Evolutionary conservation across 768 basidiomycete genomes (phyloP), one percentile per base, ranked within the genome.

Genomic region (Podaxis pistillaris): DNA sequence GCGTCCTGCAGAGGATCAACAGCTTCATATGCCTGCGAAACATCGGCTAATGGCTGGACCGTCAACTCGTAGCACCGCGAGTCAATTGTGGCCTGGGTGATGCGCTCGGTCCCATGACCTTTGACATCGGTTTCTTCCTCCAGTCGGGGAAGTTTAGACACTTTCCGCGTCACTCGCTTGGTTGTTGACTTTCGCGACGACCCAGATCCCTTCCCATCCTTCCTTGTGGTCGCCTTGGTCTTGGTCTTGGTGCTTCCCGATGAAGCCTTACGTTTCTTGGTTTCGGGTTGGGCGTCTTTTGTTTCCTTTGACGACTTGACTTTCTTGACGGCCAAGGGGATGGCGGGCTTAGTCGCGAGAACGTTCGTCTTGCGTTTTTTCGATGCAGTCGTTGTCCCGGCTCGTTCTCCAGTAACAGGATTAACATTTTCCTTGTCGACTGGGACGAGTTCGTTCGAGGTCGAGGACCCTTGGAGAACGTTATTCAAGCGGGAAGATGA

Each of bases 21-120:
- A 64, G 56, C 74, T 53, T 87, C 86, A 69, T 89, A 91, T 0
- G 91, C 91, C 64, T 82, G 78, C 46, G 80, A 88, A 53, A 93
- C 86, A 72, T 93, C 90, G 40, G 91, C 91, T 66, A 93, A 73
- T 49, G 91, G 91, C 68, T 83, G 77, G 66, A 93, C 90, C 4
- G 90, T 93, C 66, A 92, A 71, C 68, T 91, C 90, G 69, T 91
- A 90, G 74, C 90, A 91, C 55, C 83, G 83, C n/a, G 90, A 84
- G 68, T 91, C 86, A 57, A 88, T 85, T 46, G 78, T 74, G 2
- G 78, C 79, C 69, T 91, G 87, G 15, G 78, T 70, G 40, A 80
- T 64, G 17, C 70, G 72, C 65, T 74, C 68, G 24, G 63, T 46
- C 38, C 71, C 71, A 65, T 73, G 75, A 33, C 70, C 69, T 11